Evolutionary conservation across 106 monocot genomes (phyloP).

Genomic region (Dendrobium huoshanense): DNA sequence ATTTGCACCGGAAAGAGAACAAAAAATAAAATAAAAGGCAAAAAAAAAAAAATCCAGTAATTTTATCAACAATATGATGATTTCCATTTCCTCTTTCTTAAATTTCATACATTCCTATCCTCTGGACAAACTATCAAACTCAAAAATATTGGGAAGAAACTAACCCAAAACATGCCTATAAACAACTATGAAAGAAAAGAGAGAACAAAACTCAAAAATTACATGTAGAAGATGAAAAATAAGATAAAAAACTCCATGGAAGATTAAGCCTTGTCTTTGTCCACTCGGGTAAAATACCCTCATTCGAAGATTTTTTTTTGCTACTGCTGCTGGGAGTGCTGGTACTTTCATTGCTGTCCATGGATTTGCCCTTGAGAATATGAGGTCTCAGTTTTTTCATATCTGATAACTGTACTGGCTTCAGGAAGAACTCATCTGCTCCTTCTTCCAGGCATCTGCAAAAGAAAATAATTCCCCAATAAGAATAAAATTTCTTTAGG

Average conservation of each 20-base stretch:
- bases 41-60: no score
- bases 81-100: neutral
- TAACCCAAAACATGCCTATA: neutral
- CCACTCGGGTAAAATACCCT: slow-evolving; percentile 44
- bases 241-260: neutral
- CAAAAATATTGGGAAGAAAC: slow-evolving; percentile 6
- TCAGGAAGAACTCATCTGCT: slow-evolving; percentile 81
- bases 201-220: neutral
- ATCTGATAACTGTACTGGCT: slow-evolving; percentile 72
- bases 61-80: no score
- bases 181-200: neutral
- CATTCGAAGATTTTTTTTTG: slow-evolving; percentile 50
- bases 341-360: neutral
- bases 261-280: slow-evolving; percentile 40
- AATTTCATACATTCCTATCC: neutral
- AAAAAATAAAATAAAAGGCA: no score
- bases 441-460: slow-evolving; percentile 79
- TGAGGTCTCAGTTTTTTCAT: slow-evolving; percentile 59
- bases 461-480: neutral
- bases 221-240: neutral
- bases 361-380: slow-evolving; percentile 45
- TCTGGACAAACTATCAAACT: neutral
- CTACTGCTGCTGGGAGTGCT: slow-evolving; percentile 3
- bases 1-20: no score
- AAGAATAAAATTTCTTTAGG: neutral